Base-by-base conservation (phyloP, 257 asterid genomes). In the Jacaranda mimosifolia region DNA sequence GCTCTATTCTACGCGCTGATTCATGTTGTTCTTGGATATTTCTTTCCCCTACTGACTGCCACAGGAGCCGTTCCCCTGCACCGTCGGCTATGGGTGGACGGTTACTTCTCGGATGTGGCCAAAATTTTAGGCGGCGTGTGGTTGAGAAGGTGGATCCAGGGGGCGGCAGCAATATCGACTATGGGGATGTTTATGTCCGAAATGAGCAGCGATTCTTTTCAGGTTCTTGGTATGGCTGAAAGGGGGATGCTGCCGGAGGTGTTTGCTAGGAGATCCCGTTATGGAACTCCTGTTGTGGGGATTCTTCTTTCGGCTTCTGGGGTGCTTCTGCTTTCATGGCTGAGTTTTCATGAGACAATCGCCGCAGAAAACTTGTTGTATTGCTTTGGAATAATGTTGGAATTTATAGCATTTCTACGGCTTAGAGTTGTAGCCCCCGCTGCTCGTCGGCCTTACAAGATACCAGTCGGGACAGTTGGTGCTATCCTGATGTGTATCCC, bases 191-290 rank as follows among this genome's bases (percentile, higher is more conserved):
- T 89, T 60, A 85, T 90, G 71, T 88, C 96, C 1, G 96, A 90
- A 73, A 90, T 90, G 96, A 90, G 96, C 65, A 78, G 90, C 0
- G 96, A 90, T 63, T 90, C 96, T 0, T 90, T 90, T 73, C 96
- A 90, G 86, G 92, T 90, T 21, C 92, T 90, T 0, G 96, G 96
- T 18, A 90, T 90, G 96, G 96, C 96, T 7, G 96, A 90, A 77
- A 45, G 96, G 62, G 96, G 96, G 73, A 87, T 90, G 92, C 79
- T 90, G 6, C 96, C 96, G 0, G 86, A 78, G 75, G 72, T 85
- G 35, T 90, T 90, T 52, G 93, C 87, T 0, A 81, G 63, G 75
- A 79, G 96, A 75, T 90, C 96, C 6, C 86, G 88, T 4, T 69
- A 90, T 8, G 96, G 96, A 36, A 90, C 96, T 66, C 96, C 96